Evolutionary conservation across 176 grass and related monocot species (phyloP).

Genomic region (Ananas comosus): DNA sequence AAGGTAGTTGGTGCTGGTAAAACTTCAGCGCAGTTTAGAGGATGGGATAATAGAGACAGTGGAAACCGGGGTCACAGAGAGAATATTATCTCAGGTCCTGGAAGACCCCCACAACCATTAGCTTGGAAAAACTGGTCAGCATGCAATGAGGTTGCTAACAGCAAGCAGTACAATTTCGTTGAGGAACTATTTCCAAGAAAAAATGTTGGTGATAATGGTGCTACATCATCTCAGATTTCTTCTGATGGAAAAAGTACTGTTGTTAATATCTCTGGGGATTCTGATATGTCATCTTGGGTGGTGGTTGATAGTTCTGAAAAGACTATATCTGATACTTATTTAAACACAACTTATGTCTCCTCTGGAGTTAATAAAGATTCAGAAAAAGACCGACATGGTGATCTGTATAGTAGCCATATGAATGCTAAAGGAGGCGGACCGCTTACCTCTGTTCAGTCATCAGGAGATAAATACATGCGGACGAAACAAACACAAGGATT

Average conservation of each 20-base stretch:
- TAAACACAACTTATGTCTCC: conserved; percentile 22
- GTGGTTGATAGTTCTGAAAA: conserved; percentile 37
- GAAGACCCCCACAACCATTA: conserved; percentile 66
- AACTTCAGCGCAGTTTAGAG: conserved; percentile 38
- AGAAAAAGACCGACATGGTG: conserved; percentile 28
- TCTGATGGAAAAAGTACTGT: conserved; percentile 43
- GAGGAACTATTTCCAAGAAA: conserved; percentile 40
- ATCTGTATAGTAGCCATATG: conserved; percentile 36
- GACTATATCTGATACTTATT: conserved; percentile 33
- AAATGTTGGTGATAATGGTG: conserved; percentile 49
- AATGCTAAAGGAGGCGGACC: conserved; percentile 29
- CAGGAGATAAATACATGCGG: conserved; percentile 34
- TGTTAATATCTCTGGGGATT: conserved; percentile 44
- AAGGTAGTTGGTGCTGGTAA: conserved; percentile 30
- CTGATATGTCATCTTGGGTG: conserved; percentile 30
- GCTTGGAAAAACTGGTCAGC: conserved; percentile 96
- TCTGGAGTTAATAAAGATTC: conserved; percentile 34
- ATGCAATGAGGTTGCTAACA: conserved; percentile 90
- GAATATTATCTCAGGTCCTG: conserved; percentile 49
- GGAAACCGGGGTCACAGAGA: conserved; percentile 67
- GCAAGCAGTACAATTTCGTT: conserved; percentile 64
- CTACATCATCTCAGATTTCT: conserved; percentile 63
- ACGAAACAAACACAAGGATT: conserved; percentile 24
- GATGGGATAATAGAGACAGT: conserved; percentile 44
- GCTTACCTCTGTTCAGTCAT: conserved; percentile 23